Conservation (phyloP, 495 filamentous ascomycete genomes). For the Aspergillus taichungensis region DNA sequence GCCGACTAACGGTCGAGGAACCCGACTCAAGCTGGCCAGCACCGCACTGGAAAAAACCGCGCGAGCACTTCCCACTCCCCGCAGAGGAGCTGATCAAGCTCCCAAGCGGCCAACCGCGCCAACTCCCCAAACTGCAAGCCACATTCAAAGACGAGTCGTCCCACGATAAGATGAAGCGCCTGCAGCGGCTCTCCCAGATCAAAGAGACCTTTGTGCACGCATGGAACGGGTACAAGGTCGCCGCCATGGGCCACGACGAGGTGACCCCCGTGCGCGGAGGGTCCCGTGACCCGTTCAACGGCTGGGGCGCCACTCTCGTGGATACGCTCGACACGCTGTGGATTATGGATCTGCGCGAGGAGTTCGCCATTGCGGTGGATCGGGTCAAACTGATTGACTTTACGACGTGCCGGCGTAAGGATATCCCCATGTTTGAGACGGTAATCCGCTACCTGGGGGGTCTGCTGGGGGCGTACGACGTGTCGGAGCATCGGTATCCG, state of each 20-base stretch:
- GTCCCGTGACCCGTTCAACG: slow-evolving; percentile 70
- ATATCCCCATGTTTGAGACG: slow-evolving; percentile 78
- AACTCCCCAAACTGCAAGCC: slow-evolving; percentile 70
- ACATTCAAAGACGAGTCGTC: slow-evolving; percentile 56
- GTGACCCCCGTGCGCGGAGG: slow-evolving; percentile 55
- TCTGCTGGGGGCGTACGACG: slow-evolving; percentile 73
- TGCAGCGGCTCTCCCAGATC: slow-evolving; percentile 54
- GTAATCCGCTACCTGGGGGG: slow-evolving; percentile 83
- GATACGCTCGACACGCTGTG: slow-evolving; percentile 91
- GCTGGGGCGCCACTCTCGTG: slow-evolving; percentile 91
- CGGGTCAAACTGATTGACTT: slow-evolving; percentile 81
- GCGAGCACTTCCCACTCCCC: slow-evolving; percentile 67
- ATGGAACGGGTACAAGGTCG: slow-evolving; percentile 67
- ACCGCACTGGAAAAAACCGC: slow-evolving; percentile 61
- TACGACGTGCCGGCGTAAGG: slow-evolving; percentile 55
- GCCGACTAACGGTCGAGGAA: slow-evolving; percentile 31
- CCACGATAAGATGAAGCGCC: slow-evolving; percentile 49
- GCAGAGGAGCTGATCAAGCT: slow-evolving; percentile 61
- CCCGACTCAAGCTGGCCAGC: slow-evolving; percentile 24
- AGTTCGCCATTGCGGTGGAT: slow-evolving; percentile 79
- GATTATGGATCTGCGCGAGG: slow-evolving; percentile 87
- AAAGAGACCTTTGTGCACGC: slow-evolving; percentile 58
- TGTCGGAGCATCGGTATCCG: slow-evolving; percentile 57
- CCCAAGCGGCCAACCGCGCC: slow-evolving; percentile 58
- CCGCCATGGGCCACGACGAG: slow-evolving; percentile 76